A percentile compares a stretch with the other conserved stretches of the same genome.
phyloP scores from a whole-genome alignment of 805 yeast species.

The Starmerella gropengiesseri region DNA sequence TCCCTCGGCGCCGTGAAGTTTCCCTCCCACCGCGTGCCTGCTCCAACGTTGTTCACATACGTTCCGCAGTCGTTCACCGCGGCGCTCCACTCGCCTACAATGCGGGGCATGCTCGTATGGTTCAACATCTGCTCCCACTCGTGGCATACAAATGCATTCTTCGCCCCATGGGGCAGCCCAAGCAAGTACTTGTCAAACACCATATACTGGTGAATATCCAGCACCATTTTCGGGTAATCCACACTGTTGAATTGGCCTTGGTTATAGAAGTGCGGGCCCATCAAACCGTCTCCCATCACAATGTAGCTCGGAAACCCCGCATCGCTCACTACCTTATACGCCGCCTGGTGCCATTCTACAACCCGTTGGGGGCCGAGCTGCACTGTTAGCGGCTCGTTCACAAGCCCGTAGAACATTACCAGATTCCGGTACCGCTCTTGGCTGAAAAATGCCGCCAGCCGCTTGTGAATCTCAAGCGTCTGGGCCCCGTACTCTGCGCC shows the following conservation, averaged over 20 bases:
- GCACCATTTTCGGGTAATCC: slow-evolving; percentile 49
- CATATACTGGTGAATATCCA: slow-evolving; percentile 83
- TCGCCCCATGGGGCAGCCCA: slow-evolving; percentile 27
- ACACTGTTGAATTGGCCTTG: slow-evolving; percentile 39
- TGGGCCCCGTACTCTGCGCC: slow-evolving; percentile 33
- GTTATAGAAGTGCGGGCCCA: slow-evolving; percentile 46
- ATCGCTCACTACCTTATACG: slow-evolving; percentile 47
- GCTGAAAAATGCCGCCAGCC: slow-evolving; percentile 54
- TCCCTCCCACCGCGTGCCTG: slow-evolving; percentile 70
- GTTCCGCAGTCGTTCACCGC: slow-evolving; percentile 78
- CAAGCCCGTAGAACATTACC: slow-evolving; percentile 65
- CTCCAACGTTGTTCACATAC: slow-evolving; percentile 72
- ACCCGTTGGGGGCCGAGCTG: slow-evolving; percentile 48
- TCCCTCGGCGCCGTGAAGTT: slow-evolving; percentile 31
- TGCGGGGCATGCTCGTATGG: slow-evolving; percentile 48
- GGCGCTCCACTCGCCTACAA: slow-evolving; percentile 76
- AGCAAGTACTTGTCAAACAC: slow-evolving; percentile 40
- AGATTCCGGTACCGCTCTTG: slow-evolving; percentile 49
- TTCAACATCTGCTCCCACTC: slow-evolving; percentile 42
- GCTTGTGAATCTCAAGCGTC: slow-evolving; percentile 44
- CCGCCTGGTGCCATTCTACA: slow-evolving; percentile 44
- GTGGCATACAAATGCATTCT: slow-evolving; percentile 32
- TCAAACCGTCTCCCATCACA: slow-evolving; percentile 70
- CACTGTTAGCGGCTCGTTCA: slow-evolving; percentile 58
- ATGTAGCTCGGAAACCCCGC: slow-evolving; percentile 38